Evolutionary conservation across 31 red algal genomes (phyloP).

Genomic region (Porphyra umbilicalis): DNA sequence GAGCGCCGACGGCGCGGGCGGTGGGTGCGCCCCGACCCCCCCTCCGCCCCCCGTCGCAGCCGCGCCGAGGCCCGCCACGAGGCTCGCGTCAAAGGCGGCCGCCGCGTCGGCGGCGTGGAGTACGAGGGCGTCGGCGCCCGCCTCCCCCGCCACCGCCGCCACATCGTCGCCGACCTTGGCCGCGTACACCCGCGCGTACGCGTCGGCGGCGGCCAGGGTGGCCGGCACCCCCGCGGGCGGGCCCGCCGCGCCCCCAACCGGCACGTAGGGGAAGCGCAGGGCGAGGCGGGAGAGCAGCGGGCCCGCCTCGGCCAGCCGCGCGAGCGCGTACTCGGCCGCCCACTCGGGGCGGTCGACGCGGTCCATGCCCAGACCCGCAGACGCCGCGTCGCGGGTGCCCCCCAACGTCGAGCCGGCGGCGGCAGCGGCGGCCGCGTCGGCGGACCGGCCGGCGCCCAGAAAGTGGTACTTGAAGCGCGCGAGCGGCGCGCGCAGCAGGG

Average conservation of each 20-base stretch:
- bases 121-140: neutral
- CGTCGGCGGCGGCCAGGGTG: neutral
- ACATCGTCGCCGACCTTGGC: neutral
- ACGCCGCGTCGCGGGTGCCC: neutral
- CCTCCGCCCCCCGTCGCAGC: neutral
- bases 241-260: neutral
- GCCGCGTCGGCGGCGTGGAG: neutral
- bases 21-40: neutral
- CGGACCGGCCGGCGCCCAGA: conserved; percentile 26
- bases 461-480: conserved; percentile 70
- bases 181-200: neutral
- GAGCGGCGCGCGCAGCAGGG: conserved; percentile 46
- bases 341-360: conserved; percentile 68
- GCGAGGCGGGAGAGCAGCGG: conserved; percentile 24
- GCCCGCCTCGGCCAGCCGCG: conserved; percentile 51
- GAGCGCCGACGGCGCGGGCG: neutral
- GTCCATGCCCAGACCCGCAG: conserved; percentile 7
- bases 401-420: neutral
- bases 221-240: neutral
- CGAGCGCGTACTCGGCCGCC: conserved; percentile 69
- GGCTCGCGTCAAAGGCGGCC: neutral
- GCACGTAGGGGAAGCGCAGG: neutral
- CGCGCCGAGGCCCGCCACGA: neutral
- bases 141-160: neutral
- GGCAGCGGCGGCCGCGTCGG: neutral